Conservation (phyloP, 2,329 filamentous ascomycete species). For the Xylaria sp. region DNA sequence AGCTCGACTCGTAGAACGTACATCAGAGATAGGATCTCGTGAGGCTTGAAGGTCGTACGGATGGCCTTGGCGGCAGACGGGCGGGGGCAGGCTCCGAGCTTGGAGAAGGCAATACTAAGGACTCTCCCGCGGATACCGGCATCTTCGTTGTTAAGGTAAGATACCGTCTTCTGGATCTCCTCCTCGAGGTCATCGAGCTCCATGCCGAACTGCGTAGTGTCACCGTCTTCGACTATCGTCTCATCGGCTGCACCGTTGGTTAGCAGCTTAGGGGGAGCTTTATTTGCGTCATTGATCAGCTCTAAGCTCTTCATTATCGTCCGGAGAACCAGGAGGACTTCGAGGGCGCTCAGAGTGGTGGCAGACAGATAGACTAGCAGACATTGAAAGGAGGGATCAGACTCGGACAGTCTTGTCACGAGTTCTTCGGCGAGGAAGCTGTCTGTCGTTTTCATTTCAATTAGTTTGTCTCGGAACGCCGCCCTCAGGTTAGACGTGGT, state of each 20-base stretch:
- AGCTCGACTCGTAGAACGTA: slow-evolving; percentile 68
- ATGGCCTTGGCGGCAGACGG: slow-evolving; percentile 57
- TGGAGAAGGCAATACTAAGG: slow-evolving; percentile 62
- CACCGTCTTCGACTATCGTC: slow-evolving; percentile 24
- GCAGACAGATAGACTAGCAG: slow-evolving; percentile 60
- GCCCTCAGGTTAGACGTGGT: slow-evolving; percentile 54
- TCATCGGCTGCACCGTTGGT: slow-evolving; percentile 28
- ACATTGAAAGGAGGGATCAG: slow-evolving; percentile 64
- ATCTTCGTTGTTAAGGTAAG: slow-evolving; percentile 60
- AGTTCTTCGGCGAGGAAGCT: slow-evolving; percentile 55
- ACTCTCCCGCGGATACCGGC: slow-evolving; percentile 57
- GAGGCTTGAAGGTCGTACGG: slow-evolving; percentile 56
- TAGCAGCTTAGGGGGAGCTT: slow-evolving; percentile 30
- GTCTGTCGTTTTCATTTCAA: slow-evolving; percentile 40
- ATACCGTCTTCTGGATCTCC: slow-evolving; percentile 63
- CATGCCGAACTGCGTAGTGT: slow-evolving; percentile 38
- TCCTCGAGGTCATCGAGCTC: slow-evolving; percentile 57
- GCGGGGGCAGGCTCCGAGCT: slow-evolving; percentile 61
- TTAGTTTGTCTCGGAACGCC: slow-evolving; percentile 48
- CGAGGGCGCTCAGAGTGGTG: slow-evolving; percentile 59
- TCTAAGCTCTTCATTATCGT: slow-evolving; percentile 66
- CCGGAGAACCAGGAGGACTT: slow-evolving; percentile 62
- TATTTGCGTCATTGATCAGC: slow-evolving; percentile 43
- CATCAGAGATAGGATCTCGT: slow-evolving; percentile 67
- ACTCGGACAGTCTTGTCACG: slow-evolving; percentile 54